Evolutionary conservation across 2,329 filamentous ascomycete genomes (phyloP), one percentile per base, ranked within the genome.

Genomic region (Capronia coronata): DNA sequence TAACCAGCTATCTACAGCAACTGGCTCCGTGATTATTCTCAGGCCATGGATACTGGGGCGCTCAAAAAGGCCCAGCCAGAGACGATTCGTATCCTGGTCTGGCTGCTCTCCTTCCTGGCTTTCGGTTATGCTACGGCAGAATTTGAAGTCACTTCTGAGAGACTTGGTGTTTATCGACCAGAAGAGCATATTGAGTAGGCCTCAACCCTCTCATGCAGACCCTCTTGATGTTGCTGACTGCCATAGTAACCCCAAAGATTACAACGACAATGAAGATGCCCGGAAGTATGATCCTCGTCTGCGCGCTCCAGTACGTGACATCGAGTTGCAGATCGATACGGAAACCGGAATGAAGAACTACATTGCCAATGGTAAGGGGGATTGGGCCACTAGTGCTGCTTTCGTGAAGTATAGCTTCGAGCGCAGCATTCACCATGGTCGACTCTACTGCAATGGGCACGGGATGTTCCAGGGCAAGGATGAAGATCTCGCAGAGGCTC

Each of bases 281-380:
- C 80, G 87, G 53, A 79, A 85, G 61, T 89, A 80, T 62, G 93
- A 97, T 65, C 71, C 76, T 30, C 83, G 93, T 21, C 79, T 97
- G 6, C 84, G 93, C 43, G 86, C 83, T 1, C 90, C 90, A 0
- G 82, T 97, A 7, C 72, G 80, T 52, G 76, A 78, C 3, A 68
- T 78, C 34, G 87, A 93, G 63, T 79, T 86, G 16, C 81, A 86
- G 52, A 78, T 93, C 49, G 87, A 93, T 62, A 71, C 71, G 27
- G 71, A 77, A 4, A 93, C 87, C 1, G 90, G 90, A n/a, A 95
- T 98, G 91, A 98, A 97, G 70, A 97, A 97, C 66, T 98, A 98
- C 67, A 97, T 98, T 59, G 83, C 91, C 52, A 97, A 96, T 62
- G 91, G 97, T 66, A 74, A 71, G 11, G 87, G 89, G 3, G 78